These are phyloP conservation scores for Blastobotrys capitulatus DNA, from an alignment of 1,139 yeast genomes.

Conservation along the genomic window DNA sequence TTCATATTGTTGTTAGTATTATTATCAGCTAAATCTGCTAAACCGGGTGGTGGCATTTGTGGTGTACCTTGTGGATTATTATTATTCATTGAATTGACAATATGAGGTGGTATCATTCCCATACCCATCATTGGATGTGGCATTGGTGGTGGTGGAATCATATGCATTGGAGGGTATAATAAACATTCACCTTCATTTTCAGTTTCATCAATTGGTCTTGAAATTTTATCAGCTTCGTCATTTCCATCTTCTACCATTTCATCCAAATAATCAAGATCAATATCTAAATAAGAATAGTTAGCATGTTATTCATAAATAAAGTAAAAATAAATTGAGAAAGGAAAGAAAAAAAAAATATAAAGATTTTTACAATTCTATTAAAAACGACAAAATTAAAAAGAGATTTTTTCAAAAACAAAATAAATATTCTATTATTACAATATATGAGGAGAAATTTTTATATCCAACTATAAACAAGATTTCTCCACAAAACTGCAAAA, in stretches of 20 bases:
- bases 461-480: not conserved
- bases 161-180: constrained; percentile 1
- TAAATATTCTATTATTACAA: not conserved
- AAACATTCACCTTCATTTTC: not conserved
- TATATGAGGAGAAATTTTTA: not conserved
- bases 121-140: not conserved
- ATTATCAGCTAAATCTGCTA: not conserved
- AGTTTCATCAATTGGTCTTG: not conserved
- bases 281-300: not conserved
- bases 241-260: not conserved
- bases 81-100: not conserved
- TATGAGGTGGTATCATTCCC: constrained; percentile 4
- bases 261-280: not conserved
- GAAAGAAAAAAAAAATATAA: too few relatives aligned
- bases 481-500: constrained; percentile 4
- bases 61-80: not conserved
- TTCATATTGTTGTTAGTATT: not conserved
- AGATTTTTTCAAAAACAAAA: not conserved
- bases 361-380: not conserved
- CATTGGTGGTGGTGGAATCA: constrained; percentile 2
- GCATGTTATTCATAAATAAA: not conserved
- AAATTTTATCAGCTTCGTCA: not conserved
- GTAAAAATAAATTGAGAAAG: too few relatives aligned
- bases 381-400: not conserved
- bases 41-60: constrained; percentile 7